phyloP scores from a whole-genome alignment of 345 rosid species.

The Microcos paniculata region DNA sequence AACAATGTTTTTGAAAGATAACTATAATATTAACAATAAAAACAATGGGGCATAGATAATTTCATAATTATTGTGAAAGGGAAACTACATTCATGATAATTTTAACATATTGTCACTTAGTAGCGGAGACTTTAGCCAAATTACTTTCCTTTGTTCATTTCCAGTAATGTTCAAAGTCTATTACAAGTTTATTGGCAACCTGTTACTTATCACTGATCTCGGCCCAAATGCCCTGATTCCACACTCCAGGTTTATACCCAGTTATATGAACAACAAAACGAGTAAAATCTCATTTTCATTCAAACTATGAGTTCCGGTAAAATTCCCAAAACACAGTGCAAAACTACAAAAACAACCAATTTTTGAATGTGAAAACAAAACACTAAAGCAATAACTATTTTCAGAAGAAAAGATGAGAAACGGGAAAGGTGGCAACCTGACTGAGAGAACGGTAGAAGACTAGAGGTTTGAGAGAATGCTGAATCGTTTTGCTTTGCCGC shows the following conservation, averaged over 20 bases:
- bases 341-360: background rate
- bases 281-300: slow-evolving; percentile 3
- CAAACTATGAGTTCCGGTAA: background rate
- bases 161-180: background rate
- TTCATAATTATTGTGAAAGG: background rate
- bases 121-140: background rate
- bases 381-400: background rate
- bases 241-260: background rate
- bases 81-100: background rate
- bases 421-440: slow-evolving; percentile 3
- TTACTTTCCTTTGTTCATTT: background rate
- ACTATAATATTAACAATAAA: background rate
- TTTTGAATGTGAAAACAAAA: background rate
- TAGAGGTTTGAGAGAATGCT: background rate
- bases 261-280: background rate
- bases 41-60: too few relatives aligned
- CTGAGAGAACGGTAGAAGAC: background rate
- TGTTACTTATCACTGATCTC: background rate
- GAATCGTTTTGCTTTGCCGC: background rate
- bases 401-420: background rate
- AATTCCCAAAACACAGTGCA: background rate
- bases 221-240: background rate
- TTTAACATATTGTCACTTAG: background rate
- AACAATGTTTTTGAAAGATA: background rate
- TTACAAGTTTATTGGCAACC: background rate